A percentile compares a stretch with the other conserved stretches of the same genome.
Evolutionary conservation across 2,329 filamentous ascomycete species (phyloP).

Genomic region (Fusarium sublunatum): DNA sequence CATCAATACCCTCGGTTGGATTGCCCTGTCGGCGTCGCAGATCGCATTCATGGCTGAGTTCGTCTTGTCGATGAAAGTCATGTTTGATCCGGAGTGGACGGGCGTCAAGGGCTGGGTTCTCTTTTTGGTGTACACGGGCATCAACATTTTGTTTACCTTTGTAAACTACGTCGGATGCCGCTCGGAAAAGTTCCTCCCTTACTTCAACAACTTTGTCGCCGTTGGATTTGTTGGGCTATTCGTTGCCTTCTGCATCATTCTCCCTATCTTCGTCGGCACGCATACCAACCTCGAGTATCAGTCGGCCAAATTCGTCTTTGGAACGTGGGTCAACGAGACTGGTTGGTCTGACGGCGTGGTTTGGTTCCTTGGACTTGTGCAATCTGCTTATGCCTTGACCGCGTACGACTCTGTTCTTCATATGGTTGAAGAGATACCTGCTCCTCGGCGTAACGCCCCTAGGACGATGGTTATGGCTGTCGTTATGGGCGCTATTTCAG

Average conservation of each 20-base stretch:
- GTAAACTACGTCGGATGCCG: conserved; percentile 65
- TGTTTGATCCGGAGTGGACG: conserved; percentile 62
- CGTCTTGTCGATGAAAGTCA: conserved; percentile 64
- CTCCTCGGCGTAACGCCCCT: conserved; percentile 61
- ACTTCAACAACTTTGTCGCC: conserved; percentile 67
- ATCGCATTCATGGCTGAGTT: conserved; percentile 68
- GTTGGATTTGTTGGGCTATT: conserved; percentile 64
- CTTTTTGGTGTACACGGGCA: conserved; percentile 66
- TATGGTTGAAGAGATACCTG: conserved; percentile 67
- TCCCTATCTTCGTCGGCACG: conserved; percentile 63
- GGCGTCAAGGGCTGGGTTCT: conserved; percentile 61
- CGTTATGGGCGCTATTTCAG: conserved; percentile 58
- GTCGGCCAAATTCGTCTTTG: conserved; percentile 63
- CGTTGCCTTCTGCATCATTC: conserved; percentile 60
- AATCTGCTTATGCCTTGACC: conserved; percentile 62
- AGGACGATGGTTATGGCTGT: conserved; percentile 64
- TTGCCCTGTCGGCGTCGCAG: conserved; percentile 64
- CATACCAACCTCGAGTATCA: conserved; percentile 59
- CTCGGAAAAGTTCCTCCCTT: conserved; percentile 53
- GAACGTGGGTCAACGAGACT: conserved; percentile 55
- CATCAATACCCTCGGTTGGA: conserved; percentile 70
- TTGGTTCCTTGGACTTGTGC: conserved; percentile 68
- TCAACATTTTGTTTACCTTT: conserved; percentile 60
- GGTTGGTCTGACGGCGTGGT: conserved; percentile 65
- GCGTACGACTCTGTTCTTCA: conserved; percentile 70